These are phyloP conservation scores for Tolypocladium pustulatum DNA, from an alignment of 2,329 filamentous ascomycete genomes.

Conservation along the genomic window DNA sequence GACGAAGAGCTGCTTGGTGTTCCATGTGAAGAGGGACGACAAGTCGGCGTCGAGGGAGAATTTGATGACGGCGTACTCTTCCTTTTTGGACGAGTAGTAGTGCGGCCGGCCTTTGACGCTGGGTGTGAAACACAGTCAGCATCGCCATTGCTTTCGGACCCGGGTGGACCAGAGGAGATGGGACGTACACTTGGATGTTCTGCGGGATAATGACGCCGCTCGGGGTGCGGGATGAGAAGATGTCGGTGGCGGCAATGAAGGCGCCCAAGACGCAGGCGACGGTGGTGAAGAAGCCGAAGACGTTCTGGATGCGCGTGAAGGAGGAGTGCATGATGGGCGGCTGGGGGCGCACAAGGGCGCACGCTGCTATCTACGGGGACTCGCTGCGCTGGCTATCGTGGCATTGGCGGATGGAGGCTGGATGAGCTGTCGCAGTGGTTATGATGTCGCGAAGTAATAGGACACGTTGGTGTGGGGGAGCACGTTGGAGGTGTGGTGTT, in stretches of 20 bases:
- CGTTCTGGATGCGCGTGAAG: conserved; percentile 75
- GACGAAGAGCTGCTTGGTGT: conserved; percentile 96
- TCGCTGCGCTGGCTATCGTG: background rate
- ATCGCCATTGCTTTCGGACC: background rate
- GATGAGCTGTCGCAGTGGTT: background rate
- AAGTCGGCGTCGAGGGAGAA: conserved; percentile 92
- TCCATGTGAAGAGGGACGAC: conserved; percentile 92
- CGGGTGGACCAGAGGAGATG: background rate
- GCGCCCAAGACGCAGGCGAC: conserved; percentile 74
- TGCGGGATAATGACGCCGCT: conserved; percentile 50
- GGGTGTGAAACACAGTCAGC: conserved; percentile 4
- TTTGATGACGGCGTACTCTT: conserved; percentile 90
- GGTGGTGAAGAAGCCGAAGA: conserved; percentile 97
- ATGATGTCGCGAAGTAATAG: background rate
- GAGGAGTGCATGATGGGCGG: conserved; percentile 68
- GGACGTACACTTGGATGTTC: conserved; percentile 73
- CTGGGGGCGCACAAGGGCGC: conserved; percentile 7
- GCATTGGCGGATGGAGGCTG: background rate
- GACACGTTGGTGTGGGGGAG: background rate
- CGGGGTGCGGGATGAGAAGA: conserved; percentile 60
- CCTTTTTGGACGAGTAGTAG: conserved; percentile 85
- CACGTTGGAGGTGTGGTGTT: background rate
- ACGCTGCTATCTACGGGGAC: background rate
- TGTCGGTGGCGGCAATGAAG: conserved; percentile 70
- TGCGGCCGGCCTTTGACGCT: conserved; percentile 87